phyloP scores from a whole-genome alignment of 1,139 yeast genomes.

The Yueomyces sp. region DNA sequence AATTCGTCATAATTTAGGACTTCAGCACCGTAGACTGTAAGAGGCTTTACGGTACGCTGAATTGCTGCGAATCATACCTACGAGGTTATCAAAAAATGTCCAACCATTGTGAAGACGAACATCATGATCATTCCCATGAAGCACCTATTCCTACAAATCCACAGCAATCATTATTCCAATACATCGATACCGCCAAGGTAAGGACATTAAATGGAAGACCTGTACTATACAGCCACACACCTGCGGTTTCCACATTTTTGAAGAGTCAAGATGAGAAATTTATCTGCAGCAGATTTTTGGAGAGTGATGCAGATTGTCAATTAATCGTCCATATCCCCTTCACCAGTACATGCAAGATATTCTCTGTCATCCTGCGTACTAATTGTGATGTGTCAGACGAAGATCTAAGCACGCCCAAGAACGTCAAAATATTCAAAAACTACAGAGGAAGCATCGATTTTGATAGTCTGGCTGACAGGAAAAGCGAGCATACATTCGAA shows the following conservation, averaged over 20 bases:
- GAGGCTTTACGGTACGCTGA: no score
- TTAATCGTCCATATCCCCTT: constrained; percentile 69
- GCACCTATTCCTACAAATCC: constrained; percentile 66
- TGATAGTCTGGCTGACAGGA: constrained; percentile 39
- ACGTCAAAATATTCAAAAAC: constrained; percentile 64
- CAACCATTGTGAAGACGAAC: constrained; percentile 21
- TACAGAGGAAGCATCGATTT: constrained; percentile 52
- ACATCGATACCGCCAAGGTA: constrained; percentile 50
- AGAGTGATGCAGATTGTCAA: constrained; percentile 77
- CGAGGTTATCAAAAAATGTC: constrained; percentile 6
- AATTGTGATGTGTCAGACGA: constrained; percentile 34
- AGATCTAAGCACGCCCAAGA: constrained; percentile 46
- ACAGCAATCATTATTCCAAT: constrained; percentile 53
- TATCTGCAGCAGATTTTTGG: constrained; percentile 36
- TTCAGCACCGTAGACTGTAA: no score
- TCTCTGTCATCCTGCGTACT: constrained; percentile 59
- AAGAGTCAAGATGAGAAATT: constrained; percentile 32
- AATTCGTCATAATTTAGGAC: no score
- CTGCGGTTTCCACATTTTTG: constrained; percentile 42
- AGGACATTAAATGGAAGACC: constrained; percentile 54
- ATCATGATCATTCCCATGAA: constrained; percentile 30
- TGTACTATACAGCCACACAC: constrained; percentile 27
- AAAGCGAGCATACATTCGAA: constrained; percentile 40
- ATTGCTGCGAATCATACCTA: no score
- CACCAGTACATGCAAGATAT: constrained; percentile 61